Evolutionary conservation across 331 rosid species (phyloP), one percentile per base, ranked within the genome.

Genomic region (Acacia concinna): DNA sequence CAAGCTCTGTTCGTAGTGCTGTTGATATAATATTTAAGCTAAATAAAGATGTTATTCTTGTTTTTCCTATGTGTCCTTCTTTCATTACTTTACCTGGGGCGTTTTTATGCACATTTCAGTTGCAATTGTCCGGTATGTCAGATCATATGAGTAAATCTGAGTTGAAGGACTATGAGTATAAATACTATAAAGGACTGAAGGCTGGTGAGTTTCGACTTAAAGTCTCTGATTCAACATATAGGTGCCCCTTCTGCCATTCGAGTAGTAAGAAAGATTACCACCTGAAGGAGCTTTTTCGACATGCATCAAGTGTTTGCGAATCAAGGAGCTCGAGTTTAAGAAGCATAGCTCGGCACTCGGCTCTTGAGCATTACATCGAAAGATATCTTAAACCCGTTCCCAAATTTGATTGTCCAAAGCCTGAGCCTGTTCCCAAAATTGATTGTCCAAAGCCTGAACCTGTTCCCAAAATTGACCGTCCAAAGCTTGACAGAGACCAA

Each of bases 221-320:
- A 79, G 62, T 51, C 73, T 81, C 93, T 23, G 44, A 73, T 78
- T 84, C 92, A 34, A 73, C 35, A 18, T 95, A 87, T 69, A 69
- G 64, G 73, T 95, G 97, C 78, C 98, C 98, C 35, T 94, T 82
- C 81, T 94, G 97, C 74, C 67, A 28, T 28, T 28, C 37, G 9
- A 78, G 56, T 25, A 59, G 82, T 21, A 79, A 83, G 57, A 66
- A 51, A 6, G 85, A 82, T 46, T 85, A 81, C 81, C 43, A 12
- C 5, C 57, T 79, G 6, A 80, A 59, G 79, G 91, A 92, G 59
- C 89, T 95, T 80, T 71, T 82, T 70, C 40, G 13, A 32, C 98
- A 95, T 80, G 94, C 96, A 18, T 69, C 81, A 0, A 66, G 76
- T 23, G 44, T 78, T 6, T 77, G 76, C 63, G 74, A 54, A 17